phyloP scores from a whole-genome alignment of 2,329 filamentous ascomycete genomes.

The Penicillium sp. region DNA sequence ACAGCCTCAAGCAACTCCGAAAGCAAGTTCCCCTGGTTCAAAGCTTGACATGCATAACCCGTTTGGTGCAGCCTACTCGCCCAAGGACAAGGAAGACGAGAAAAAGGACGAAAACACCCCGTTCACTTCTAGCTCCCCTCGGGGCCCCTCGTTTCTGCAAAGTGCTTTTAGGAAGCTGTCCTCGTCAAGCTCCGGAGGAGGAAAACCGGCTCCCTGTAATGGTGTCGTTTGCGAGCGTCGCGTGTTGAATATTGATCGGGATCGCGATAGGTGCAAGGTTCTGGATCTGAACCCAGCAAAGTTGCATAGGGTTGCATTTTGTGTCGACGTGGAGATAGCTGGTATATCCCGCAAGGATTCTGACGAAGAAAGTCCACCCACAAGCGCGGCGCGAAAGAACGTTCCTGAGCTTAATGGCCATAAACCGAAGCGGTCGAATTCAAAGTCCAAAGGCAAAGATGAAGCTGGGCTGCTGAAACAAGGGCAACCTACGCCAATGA shows the following conservation, averaged over 20 bases:
- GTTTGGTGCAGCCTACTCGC: slow-evolving; percentile 49
- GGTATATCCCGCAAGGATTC: slow-evolving; percentile 81
- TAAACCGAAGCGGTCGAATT: slow-evolving; percentile 50
- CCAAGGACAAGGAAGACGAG: slow-evolving; percentile 51
- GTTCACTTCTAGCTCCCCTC: slow-evolving; percentile 70
- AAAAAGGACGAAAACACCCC: slow-evolving; percentile 39
- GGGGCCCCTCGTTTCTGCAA: slow-evolving; percentile 74
- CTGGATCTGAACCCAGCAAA: slow-evolving; percentile 80
- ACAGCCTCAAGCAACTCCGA: slow-evolving; percentile 33
- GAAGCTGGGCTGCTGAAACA: slow-evolving; percentile 77
- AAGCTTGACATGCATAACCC: slow-evolving; percentile 49
- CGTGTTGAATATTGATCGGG: slow-evolving; percentile 82
- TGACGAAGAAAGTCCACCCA: slow-evolving; percentile 50
- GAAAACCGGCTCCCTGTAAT: slow-evolving; percentile 56
- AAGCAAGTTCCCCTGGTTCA: slow-evolving; percentile 37
- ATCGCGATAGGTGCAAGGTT: slow-evolving; percentile 78
- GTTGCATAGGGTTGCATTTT: slow-evolving; percentile 87
- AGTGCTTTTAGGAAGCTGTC: slow-evolving; percentile 83
- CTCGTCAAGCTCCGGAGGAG: slow-evolving; percentile 62
- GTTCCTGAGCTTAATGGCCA: slow-evolving; percentile 31
- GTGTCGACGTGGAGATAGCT: slow-evolving; percentile 96
- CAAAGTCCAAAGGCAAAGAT: slow-evolving; percentile 68
- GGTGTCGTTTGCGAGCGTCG: slow-evolving; percentile 79
- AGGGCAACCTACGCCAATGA: slow-evolving; percentile 58
- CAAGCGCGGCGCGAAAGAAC: slow-evolving; percentile 33